Evolutionary conservation across 2,329 filamentous ascomycete genomes (phyloP).

Genomic region (Colletotrichum cereale): DNA sequence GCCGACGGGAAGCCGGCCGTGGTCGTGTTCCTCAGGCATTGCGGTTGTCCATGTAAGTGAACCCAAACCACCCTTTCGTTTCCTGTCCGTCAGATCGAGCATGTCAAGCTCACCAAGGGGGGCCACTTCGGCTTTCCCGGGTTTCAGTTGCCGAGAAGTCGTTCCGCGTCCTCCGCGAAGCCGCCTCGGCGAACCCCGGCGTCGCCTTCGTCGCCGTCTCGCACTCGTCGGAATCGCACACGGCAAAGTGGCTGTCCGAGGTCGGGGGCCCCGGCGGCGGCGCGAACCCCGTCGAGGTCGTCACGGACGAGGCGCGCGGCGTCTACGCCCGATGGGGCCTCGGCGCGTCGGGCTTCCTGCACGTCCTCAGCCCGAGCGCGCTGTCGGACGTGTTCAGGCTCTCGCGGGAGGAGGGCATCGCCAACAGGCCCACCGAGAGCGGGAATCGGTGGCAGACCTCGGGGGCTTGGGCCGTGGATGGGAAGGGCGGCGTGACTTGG

Average conservation of each 20-base stretch:
- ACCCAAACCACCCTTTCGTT: not conserved
- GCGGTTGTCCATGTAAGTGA: slow-evolving; percentile 77
- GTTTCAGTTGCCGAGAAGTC: slow-evolving; percentile 76
- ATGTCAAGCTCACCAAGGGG: not conserved
- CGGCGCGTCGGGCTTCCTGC: slow-evolving; percentile 70
- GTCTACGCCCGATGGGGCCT: slow-evolving; percentile 76
- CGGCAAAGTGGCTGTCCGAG: slow-evolving; percentile 68
- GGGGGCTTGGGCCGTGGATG: slow-evolving; percentile 68
- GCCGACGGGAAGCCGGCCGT: slow-evolving; percentile 68
- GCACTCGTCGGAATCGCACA: slow-evolving; percentile 66
- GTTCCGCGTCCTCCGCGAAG: slow-evolving; percentile 65
- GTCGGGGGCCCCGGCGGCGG: slow-evolving; percentile 67
- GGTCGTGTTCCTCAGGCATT: slow-evolving; percentile 78
- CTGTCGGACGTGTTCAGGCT: slow-evolving; percentile 70
- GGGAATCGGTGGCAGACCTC: slow-evolving; percentile 77
- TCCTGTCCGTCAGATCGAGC: too few relatives aligned
- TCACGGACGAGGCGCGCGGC: slow-evolving; percentile 71
- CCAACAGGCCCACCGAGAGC: slow-evolving; percentile 74
- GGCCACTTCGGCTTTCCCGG: too few relatives aligned
- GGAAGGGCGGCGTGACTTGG: slow-evolving; percentile 12
- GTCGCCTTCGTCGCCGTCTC: slow-evolving; percentile 73
- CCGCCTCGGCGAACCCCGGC: slow-evolving; percentile 62
- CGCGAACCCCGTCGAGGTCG: slow-evolving; percentile 58
- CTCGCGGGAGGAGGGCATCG: slow-evolving; percentile 73
- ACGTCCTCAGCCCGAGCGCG: slow-evolving; percentile 70